Base-by-base conservation (phyloP, 768 basidiomycete genomes). In the Saitozyma podzolica region DNA sequence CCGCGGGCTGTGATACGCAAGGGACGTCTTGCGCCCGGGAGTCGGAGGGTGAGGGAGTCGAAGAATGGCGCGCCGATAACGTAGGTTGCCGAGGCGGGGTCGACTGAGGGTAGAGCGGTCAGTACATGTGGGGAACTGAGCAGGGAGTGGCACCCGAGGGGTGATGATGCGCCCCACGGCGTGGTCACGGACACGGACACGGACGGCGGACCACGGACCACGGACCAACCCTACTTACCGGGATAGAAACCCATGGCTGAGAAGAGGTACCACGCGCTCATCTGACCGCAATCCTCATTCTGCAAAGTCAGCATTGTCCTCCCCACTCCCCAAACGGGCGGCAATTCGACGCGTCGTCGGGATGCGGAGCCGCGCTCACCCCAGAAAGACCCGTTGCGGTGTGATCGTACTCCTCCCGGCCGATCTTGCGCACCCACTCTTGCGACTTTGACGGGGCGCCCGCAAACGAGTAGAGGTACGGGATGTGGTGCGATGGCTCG, bases 271-370 rank as follows among this genome's bases (percentile, higher is more conserved):
- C 90, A 92, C 0, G 90, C 88, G 69, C 88, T 89, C 90, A 92
- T 92, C 75, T 92, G 90, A 0, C 90, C 90, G 66, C 90, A 91
- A 72, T 92, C 90, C 75, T 92, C 90, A 68, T 92, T 92, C 88
- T 90, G 63, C 20, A 29, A 0, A 47, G 6, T 11, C 45, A 47
- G 45, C 13, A 47, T 6, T 47, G 45, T 3, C 1, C 45, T 47
- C 3, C 11, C 2, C 13, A 29, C 5, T 29, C 29, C 29, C 29
- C 17, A 37, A n/a, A 13, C n/a, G n/a, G n/a, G n/a, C n/a, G n/a
- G n/a, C n/a, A n/a, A n/a, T n/a, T 41, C 16, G 54, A 6, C 40
- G 17, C 43, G 29, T 29, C 29, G 29, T 3, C 6, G 43, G n/a
- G n/a, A n/a, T 9, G 10, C 17, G 20, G 17, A 40, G 16, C 14